Evolutionary conservation across 768 basidiomycete species (phyloP).

Genomic region (Punctularia strigosozonata): DNA sequence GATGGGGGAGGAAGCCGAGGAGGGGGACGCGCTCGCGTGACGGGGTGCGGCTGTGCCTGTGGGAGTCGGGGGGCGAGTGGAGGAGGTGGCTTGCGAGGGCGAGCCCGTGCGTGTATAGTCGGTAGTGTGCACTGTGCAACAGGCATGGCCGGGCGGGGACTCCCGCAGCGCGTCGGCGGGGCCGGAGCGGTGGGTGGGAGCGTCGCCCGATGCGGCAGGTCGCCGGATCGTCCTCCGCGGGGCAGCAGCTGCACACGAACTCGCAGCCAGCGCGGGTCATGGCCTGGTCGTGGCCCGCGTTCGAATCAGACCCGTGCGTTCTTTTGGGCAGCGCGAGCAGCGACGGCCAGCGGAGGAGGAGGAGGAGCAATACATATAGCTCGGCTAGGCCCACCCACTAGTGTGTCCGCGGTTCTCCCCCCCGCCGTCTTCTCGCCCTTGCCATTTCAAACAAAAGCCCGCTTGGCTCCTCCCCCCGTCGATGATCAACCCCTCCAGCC

Average conservation of each 20-base stretch:
- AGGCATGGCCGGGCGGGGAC: background rate
- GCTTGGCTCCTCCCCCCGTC: constrained; percentile 19
- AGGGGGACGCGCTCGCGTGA: no score
- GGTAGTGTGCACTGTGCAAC: background rate
- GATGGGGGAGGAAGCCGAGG: constrained; percentile 17
- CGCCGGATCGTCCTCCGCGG: constrained; percentile 40
- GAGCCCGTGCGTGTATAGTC: background rate
- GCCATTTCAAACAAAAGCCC: constrained; percentile 10
- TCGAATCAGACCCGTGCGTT: no score
- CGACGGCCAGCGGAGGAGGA: no score
- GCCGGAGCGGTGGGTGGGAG: background rate
- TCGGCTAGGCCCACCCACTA: no score
- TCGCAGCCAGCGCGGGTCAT: no score
- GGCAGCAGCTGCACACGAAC: no score
- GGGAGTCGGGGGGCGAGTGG: constrained; percentile 2
- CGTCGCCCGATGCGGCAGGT: constrained; percentile 4
- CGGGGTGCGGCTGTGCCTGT: constrained; percentile 9
- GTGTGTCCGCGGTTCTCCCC: constrained; percentile 2
- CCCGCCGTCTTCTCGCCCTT: constrained; percentile 4
- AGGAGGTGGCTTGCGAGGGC: background rate
- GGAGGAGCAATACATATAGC: no score
- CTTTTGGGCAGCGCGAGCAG: no score
- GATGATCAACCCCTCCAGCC: constrained; percentile 23
- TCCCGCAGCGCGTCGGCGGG: background rate
- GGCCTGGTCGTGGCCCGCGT: no score